Percentiles rank a stretch among this genome's conserved stretches.
Conservation (phyloP, 2,329 filamentous ascomycete species). For the Fusarium verrucosum region DNA sequence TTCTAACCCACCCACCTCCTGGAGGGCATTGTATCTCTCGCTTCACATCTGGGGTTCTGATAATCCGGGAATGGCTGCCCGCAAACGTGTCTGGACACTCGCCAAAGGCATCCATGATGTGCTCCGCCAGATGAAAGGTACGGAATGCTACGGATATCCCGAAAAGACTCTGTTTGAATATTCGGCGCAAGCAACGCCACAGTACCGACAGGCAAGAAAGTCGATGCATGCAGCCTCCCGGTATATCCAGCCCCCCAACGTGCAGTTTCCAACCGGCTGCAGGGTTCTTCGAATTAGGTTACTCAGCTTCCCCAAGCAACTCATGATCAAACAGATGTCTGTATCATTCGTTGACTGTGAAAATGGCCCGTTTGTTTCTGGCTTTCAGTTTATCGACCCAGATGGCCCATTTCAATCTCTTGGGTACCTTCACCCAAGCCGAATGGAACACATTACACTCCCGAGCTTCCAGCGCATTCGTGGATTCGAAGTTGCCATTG, state of each 20-base stretch:
- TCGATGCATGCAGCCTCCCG: neutral
- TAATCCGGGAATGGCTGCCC: neutral
- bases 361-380: conserved; percentile 7
- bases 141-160: too few species aligned
- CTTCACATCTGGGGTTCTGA: neutral
- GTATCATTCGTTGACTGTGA: conserved; percentile 9
- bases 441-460: neutral
- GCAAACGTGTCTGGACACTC: neutral
- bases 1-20: conserved; percentile 4
- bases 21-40: neutral
- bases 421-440: conserved; percentile 14
- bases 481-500: conserved; percentile 28
- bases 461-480: conserved; percentile 6
- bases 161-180: too few species aligned
- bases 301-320: neutral
- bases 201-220: too few species aligned
- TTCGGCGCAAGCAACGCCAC: too few species aligned
- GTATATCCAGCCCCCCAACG: fast-evolving
- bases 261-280: neutral
- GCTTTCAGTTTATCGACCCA: conserved; percentile 7
- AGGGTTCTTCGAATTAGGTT: conserved; percentile 3
- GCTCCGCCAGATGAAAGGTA: too few species aligned
- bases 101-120: neutral
- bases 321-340: neutral
- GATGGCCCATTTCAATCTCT: neutral